Conservation (phyloP, 805 yeast species). For the Pichia rugopelliculosa region DNA sequence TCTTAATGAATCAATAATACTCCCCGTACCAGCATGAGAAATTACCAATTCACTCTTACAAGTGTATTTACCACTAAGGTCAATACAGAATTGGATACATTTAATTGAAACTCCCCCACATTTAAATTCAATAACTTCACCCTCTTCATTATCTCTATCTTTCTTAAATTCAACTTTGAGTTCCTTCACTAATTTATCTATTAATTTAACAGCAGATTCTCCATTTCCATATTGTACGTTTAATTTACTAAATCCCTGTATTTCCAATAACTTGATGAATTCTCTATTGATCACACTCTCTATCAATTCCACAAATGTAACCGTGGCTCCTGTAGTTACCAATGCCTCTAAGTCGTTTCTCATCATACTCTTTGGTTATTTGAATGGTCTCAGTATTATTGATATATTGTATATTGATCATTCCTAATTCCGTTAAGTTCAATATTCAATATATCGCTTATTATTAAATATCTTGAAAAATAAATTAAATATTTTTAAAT, state of each 20-base stretch:
- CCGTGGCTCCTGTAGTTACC: conserved; percentile 89
- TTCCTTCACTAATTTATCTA: background rate
- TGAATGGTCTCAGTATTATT: too few relatives aligned
- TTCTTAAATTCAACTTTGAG: background rate
- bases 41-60: conserved; percentile 50
- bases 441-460: too few relatives aligned
- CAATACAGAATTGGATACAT: conserved; percentile 42
- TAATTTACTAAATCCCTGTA: conserved; percentile 33
- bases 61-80: conserved; percentile 36
- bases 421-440: too few relatives aligned
- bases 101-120: conserved; percentile 23
- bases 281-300: conserved; percentile 29
- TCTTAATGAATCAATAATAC: conserved; percentile 72
- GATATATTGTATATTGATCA: too few relatives aligned
- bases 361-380: too few relatives aligned
- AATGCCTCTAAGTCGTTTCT: conserved; percentile 27
- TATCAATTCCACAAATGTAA: conserved; percentile 61
- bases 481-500: too few relatives aligned
- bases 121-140: background rate
- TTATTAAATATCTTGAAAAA: too few relatives aligned
- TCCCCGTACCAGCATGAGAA: conserved; percentile 91
- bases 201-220: background rate
- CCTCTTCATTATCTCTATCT: background rate
- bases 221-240: conserved; percentile 36
- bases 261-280: conserved; percentile 32